phyloP scores from a whole-genome alignment of 225 moss, liverwort and hornwort genomes.

The Marchantia paleacea region DNA sequence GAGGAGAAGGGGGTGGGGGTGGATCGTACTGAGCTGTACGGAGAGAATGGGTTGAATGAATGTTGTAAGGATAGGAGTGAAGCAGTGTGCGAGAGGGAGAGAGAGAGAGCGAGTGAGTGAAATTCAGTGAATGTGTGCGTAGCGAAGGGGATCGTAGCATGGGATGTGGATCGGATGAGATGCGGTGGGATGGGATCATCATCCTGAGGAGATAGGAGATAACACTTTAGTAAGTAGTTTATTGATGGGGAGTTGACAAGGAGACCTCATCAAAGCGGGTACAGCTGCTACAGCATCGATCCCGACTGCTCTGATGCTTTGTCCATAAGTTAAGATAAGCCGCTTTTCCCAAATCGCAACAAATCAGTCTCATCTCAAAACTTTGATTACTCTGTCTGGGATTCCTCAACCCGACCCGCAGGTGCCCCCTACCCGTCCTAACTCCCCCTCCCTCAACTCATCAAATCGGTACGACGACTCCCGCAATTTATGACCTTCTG shows the following conservation, averaged over 20 bases:
- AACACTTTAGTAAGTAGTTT: neutral
- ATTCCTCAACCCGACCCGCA: neutral
- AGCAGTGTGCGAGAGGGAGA: neutral
- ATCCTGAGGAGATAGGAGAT: neutral
- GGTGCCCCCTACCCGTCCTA: neutral
- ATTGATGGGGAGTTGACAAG: neutral
- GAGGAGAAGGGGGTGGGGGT: neutral
- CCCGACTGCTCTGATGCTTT: neutral
- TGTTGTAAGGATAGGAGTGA: neutral
- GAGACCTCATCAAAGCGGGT: neutral
- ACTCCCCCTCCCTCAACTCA: neutral
- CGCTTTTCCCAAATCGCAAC: no score
- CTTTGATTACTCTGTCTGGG: neutral
- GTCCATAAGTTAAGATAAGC: no score
- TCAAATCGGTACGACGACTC: neutral
- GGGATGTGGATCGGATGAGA: neutral
- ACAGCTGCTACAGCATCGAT: neutral
- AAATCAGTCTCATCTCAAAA: neutral
- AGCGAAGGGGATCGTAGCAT: no score
- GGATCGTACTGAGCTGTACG: neutral
- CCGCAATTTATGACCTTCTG: slow-evolving; percentile 4
- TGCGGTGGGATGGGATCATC: neutral
- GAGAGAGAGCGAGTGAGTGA: neutral
- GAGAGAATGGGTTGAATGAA: neutral
- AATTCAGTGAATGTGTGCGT: neutral